Evolutionary conservation across 1,284 basidiomycete species (phyloP).

Genomic region (Cryptococcus maquisensis): DNA sequence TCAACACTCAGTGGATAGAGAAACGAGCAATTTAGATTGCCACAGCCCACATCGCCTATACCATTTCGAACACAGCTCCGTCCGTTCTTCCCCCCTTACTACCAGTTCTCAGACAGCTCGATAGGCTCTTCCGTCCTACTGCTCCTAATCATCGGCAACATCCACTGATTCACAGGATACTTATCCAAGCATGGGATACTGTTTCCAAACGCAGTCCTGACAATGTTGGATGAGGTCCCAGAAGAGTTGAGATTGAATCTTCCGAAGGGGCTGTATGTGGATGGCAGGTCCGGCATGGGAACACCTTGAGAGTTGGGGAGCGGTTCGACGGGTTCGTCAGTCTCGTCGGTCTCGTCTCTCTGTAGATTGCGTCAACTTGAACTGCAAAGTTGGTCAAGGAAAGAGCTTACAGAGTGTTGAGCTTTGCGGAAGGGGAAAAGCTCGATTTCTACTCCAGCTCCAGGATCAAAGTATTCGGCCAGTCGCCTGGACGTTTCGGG

Average conservation of each 20-base stretch:
- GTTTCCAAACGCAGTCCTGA: neutral
- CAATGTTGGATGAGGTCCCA: neutral
- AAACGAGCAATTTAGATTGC: too few relatives aligned
- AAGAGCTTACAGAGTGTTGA: neutral
- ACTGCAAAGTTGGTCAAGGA: too few relatives aligned
- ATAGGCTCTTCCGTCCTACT: constrained; percentile 1
- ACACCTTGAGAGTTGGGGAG: neutral
- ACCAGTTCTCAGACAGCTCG: neutral
- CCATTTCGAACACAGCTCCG: too few relatives aligned
- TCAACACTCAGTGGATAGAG: too few relatives aligned
- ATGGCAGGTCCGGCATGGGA: neutral
- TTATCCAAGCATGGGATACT: neutral
- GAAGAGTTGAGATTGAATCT: neutral
- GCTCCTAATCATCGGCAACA: neutral
- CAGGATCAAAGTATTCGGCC: constrained; percentile 7
- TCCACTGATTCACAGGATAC: neutral
- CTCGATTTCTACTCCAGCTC: constrained; percentile 8
- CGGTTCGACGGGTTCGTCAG: neutral
- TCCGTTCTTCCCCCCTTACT: too few relatives aligned
- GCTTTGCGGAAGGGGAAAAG: constrained; percentile 4
- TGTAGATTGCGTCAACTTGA: too few relatives aligned
- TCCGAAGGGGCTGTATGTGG: neutral
- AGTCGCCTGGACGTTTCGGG: neutral
- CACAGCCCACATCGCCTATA: too few relatives aligned
- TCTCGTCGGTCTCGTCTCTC: too few relatives aligned